Base-by-base conservation (phyloP, 495 filamentous ascomycete species). In the Aspergillus saccharolyticus region DNA sequence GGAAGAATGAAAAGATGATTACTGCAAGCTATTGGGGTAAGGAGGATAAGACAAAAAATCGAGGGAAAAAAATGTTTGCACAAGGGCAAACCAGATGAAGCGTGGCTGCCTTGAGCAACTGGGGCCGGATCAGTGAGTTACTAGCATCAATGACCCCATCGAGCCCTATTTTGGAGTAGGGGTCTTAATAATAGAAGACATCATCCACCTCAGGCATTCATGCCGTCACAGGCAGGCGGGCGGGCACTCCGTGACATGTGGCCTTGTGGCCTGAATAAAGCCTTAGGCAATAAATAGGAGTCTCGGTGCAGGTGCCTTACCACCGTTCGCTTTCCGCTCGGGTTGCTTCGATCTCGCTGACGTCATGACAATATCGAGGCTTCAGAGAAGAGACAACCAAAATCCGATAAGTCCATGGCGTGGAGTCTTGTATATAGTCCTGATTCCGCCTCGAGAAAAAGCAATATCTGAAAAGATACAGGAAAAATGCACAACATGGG, bases 61-160 rank as follows among this genome's bases (percentile, higher is more conserved):
- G 9, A 51, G 52, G 18, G 12, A 52, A 52, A 42, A 52, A 49
- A 58, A 56, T 48, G 17, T 30, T 42, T 19, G 43, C 30, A 25
- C 9, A 45, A 54, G 19, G 16, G 33, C 42, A 39, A 17, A 44
- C 43, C 18, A 44, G 44, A 55, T 28, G 42, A 55, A 53, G 60
- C 54, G 46, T 60, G 39, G 57, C 52, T 60, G 57, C 57, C 57
- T 60, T 60, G 57, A 50, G 53, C 45, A 20, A 28, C 42, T 56
- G 33, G 33, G 51, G 33, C 42, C 4, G 51, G 33, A 15, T 39
- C 33, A 39, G 33, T 39, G 14, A 39, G n/a, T n/a, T n/a, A n/a
- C n/a, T 45, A 42, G 44, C 18, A 39, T 25, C 44, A 55, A n/a
- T n/a, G n/a, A n/a, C n/a, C 43, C 44, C 44, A 56, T 56, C 54